Conservation (phyloP, 371 early-diverging fungal genomes). For the Mortierella sp. region DNA sequence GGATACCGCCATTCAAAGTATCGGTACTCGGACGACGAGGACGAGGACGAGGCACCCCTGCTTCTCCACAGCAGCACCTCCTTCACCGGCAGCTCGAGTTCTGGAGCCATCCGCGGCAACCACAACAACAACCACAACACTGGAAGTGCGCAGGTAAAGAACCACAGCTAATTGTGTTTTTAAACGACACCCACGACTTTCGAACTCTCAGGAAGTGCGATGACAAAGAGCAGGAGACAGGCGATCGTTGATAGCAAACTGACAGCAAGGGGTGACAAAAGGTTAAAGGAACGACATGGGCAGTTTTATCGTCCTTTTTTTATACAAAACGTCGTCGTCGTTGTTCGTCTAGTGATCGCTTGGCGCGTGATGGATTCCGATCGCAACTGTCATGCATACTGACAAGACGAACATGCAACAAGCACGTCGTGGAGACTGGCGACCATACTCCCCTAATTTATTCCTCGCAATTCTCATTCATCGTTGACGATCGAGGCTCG, state of each 20-base stretch:
- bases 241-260: background rate
- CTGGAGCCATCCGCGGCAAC: slow-evolving; percentile 33
- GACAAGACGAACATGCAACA: background rate
- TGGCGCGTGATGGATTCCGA: slow-evolving; percentile 22
- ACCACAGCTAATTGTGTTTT: background rate
- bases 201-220: background rate
- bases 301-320: background rate
- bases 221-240: no score
- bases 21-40: slow-evolving; percentile 51
- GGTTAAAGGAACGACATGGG: background rate
- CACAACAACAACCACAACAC: slow-evolving; percentile 13
- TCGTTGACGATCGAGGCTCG: slow-evolving; percentile 19
- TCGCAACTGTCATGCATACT: slow-evolving; percentile 23
- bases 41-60: slow-evolving; percentile 51
- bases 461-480: slow-evolving; percentile 26
- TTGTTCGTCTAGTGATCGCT: background rate
- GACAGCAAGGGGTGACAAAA: background rate
- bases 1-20: slow-evolving; percentile 49
- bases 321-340: background rate
- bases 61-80: slow-evolving; percentile 51
- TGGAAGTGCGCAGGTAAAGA: slow-evolving; percentile 32
- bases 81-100: slow-evolving; percentile 30
- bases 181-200: background rate
- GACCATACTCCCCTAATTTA: background rate
- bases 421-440: background rate